Base-by-base conservation (phyloP, 2,329 filamentous ascomycete genomes). In the Diaporthe vaccinii region DNA sequence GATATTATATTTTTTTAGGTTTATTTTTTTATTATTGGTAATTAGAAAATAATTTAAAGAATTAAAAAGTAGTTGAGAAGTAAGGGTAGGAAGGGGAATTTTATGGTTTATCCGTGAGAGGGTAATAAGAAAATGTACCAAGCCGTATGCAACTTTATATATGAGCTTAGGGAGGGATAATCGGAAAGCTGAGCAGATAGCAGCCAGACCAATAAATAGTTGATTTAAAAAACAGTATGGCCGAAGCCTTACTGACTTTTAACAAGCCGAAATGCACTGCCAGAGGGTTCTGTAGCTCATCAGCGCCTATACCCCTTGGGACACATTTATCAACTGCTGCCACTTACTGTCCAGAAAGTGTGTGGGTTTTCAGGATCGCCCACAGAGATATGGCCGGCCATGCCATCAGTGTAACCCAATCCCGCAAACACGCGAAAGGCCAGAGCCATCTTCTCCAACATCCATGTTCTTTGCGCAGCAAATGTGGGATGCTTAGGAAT, bases 181-280 rank as follows among this genome's bases (percentile, higher is more conserved):
- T n/a, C n/a, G n/a, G n/a, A n/a, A n/a, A n/a, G n/a, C n/a, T n/a
- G n/a, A n/a, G n/a, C n/a, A n/a, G n/a, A n/a, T n/a, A n/a, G n/a
- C n/a, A n/a, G n/a, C n/a, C n/a, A n/a, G n/a, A n/a, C n/a, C n/a
- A n/a, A n/a, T n/a, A n/a, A n/a, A n/a, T n/a, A n/a, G n/a, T n/a
- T n/a, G n/a, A n/a, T n/a, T n/a, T n/a, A n/a, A n/a, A n/a, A n/a
- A n/a, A n/a, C n/a, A n/a, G n/a, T n/a, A n/a, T n/a, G n/a, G n/a
- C n/a, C n/a, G n/a, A n/a, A n/a, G n/a, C n/a, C n/a, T n/a, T n/a
- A 6, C 86, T 87, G 1, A 90, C 89, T 77, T 89, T 90, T 75
- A 93, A 85, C 78, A 91, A 82, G 20, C 87, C 91, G 79, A 92
- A 93, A n/a, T 73, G 71, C 22, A 87, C 86, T 2, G 90, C 91